Evolutionary conservation across 345 rosid genomes (phyloP).

Genomic region (Dipteronia dyeriana): DNA sequence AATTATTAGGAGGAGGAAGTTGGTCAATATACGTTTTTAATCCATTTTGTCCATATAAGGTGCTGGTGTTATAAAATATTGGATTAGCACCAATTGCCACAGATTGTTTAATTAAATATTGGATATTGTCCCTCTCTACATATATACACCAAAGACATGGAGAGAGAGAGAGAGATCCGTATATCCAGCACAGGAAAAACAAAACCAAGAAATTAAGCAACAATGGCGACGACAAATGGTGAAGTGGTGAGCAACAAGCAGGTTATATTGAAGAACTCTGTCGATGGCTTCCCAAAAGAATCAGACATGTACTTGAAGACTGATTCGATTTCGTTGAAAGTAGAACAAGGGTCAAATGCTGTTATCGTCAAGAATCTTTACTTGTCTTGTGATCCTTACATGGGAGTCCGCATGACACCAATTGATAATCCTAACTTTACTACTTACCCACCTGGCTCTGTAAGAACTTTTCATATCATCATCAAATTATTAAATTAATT

Average conservation of each 20-base stretch:
- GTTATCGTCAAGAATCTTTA: constrained; percentile 60
- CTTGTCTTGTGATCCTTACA: constrained; percentile 67
- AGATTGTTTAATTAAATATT: no score
- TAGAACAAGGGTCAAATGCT: constrained; percentile 22
- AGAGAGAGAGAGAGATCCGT: no score
- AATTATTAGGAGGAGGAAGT: no score
- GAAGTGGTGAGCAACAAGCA: constrained; percentile 46
- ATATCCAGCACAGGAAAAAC: no score
- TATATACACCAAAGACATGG: no score
- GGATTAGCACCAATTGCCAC: no score
- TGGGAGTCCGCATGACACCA: constrained; percentile 38
- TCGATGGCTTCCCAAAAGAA: constrained; percentile 43
- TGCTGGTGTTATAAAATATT: no score
- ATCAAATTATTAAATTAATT: no score
- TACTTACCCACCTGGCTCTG: constrained; percentile 38
- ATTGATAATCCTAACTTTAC: constrained; percentile 24
- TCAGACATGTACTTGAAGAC: constrained; percentile 46
- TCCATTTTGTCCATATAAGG: no score
- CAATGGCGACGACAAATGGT: constrained; percentile 21
- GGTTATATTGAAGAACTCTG: constrained; percentile 48
- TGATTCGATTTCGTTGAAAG: constrained; percentile 28
- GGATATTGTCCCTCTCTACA: no score
- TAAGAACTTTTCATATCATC: constrained; percentile 11
- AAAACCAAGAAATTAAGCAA: neutral
- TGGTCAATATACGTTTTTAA: no score